Evolutionary conservation across 1,284 basidiomycete genomes (phyloP).

Genomic region (Marasmius tenuissimus): DNA sequence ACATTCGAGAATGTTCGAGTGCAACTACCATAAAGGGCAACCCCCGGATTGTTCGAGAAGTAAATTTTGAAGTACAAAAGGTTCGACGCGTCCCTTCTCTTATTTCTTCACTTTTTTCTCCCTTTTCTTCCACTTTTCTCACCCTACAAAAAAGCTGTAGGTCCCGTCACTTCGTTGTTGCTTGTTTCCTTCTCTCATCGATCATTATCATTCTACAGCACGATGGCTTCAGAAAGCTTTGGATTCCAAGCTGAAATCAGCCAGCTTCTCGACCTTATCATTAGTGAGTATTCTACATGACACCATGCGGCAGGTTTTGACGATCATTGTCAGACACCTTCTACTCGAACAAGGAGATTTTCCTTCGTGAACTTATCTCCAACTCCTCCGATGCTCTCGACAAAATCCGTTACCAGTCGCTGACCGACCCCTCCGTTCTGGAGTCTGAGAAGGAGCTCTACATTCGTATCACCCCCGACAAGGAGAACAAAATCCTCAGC

Average conservation of each 20-base stretch:
- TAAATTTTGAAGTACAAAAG: conserved; percentile 19
- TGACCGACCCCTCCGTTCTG: conserved; percentile 88
- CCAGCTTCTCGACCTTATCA: conserved; percentile 89
- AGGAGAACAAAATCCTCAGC: conserved; percentile 91
- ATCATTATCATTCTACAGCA: conserved; percentile 14
- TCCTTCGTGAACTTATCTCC: conserved; percentile 94
- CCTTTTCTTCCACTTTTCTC: not conserved
- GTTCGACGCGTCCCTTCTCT: not conserved
- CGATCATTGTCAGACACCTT: conserved; percentile 72
- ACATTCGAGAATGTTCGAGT: conserved; percentile 40
- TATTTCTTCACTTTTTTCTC: not conserved
- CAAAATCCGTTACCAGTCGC: conserved; percentile 93
- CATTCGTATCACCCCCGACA: conserved; percentile 93
- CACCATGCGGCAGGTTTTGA: not conserved
- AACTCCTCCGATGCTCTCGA: conserved; percentile 94
- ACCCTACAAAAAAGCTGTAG: conserved; percentile 8
- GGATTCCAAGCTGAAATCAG: conserved; percentile 98
- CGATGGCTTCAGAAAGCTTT: conserved; percentile 81
- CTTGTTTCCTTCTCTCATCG: not conserved
- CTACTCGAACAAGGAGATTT: conserved; percentile 99
- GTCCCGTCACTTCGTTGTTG: not conserved
- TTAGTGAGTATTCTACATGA: conserved; percentile 56
- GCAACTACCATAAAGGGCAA: conserved; percentile 15
- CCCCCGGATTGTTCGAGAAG: conserved; percentile 57
- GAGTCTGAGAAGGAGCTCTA: conserved; percentile 88